Percentiles rank a stretch among this genome's conserved stretches.
phyloP scores from a whole-genome alignment of 306 rosid genomes.

The Prunus fruticosa region DNA sequence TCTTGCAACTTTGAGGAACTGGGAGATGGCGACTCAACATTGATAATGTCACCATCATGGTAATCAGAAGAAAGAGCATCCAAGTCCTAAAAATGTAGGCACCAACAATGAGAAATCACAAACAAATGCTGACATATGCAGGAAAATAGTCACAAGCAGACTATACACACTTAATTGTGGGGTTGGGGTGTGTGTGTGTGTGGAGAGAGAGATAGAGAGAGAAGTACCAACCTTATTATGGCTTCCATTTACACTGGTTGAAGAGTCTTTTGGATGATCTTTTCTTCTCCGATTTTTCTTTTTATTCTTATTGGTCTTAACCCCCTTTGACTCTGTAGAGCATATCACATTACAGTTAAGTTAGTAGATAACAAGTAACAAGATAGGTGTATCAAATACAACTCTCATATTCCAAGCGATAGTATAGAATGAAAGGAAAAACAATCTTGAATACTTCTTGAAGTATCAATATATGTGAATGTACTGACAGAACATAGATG shows the following conservation, averaged over 20 bases:
- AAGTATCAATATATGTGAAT: background rate
- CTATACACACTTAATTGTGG: background rate
- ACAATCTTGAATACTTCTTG: background rate
- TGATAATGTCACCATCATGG: slow-evolving; percentile 39
- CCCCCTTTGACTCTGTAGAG: slow-evolving; percentile 59
- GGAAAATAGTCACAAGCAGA: background rate
- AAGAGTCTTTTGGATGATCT: slow-evolving; percentile 58
- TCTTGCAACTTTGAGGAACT: slow-evolving; percentile 45
- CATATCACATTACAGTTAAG: slow-evolving; percentile 16
- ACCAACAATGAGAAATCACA: slow-evolving; percentile 16
- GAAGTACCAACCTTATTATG: slow-evolving; percentile 46
- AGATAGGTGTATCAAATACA: background rate
- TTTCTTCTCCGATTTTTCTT: slow-evolving; percentile 82
- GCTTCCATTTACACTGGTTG: slow-evolving; percentile 39
- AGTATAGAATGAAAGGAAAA: background rate
- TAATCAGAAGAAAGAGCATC: slow-evolving; percentile 43
- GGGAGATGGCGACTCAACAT: slow-evolving; percentile 37
- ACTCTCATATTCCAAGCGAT: background rate
- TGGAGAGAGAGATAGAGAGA: background rate
- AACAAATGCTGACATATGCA: background rate
- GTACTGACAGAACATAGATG: background rate
- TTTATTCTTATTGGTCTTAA: slow-evolving; percentile 59
- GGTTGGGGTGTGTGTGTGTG: background rate
- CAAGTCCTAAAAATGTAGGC: slow-evolving; percentile 43
- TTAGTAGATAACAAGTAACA: background rate